These are phyloP conservation scores for Hericium rajendrae DNA, from an alignment of 768 basidiomycete genomes.

Conservation along the genomic window DNA sequence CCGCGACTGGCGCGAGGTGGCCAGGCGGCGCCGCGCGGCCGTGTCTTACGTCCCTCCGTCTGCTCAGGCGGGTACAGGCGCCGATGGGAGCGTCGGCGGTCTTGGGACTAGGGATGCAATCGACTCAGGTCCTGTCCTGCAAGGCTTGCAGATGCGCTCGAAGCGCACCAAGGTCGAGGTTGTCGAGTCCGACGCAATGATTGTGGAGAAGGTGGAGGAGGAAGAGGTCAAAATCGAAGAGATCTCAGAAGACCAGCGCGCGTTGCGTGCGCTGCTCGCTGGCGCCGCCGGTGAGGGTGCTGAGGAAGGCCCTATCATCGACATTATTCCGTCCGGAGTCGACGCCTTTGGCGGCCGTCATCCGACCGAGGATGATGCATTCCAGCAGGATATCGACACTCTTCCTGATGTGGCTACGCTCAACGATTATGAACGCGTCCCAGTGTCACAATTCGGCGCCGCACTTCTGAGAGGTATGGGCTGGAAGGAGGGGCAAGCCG, in stretches of 20 bases:
- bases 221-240: constrained; percentile 26
- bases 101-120: constrained; percentile 67
- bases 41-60: constrained; percentile 52
- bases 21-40: constrained; percentile 50
- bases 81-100: constrained; percentile 69
- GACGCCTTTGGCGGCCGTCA: constrained; percentile 18
- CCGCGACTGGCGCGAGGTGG: constrained; percentile 81
- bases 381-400: constrained; percentile 71
- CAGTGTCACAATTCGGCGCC: constrained; percentile 86
- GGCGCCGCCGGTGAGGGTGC: constrained; percentile 33
- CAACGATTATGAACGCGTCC: constrained; percentile 84
- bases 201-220: background rate
- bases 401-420: constrained; percentile 69
- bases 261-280: constrained; percentile 71
- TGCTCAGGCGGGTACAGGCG: constrained; percentile 42
- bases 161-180: constrained; percentile 21
- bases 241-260: constrained; percentile 69
- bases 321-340: constrained; percentile 44
- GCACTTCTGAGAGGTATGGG: constrained; percentile 96
- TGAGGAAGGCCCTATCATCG: constrained; percentile 31
- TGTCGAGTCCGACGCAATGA: constrained; percentile 17
- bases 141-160: constrained; percentile 49
- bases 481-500: constrained; percentile 78
- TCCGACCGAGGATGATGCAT: constrained; percentile 77
- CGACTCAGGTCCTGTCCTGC: constrained; percentile 63